Conservation (phyloP, 371 early-diverging fungal genomes). For the Rhizopus arrhizus region DNA sequence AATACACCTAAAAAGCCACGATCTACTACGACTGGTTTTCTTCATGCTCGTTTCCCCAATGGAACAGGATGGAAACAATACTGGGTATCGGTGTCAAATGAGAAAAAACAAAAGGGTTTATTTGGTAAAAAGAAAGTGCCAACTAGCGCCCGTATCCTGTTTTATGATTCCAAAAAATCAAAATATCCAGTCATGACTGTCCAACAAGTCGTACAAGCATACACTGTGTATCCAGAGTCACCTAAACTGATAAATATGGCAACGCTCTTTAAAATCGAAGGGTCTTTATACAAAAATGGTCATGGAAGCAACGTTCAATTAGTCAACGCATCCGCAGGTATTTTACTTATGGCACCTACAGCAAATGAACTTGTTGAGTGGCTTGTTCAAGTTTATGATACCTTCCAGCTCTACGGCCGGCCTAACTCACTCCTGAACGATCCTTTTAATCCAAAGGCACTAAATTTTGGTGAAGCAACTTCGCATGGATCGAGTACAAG, state of each 20-base stretch:
- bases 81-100: constrained; percentile 61
- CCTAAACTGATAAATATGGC: constrained; percentile 46
- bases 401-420: constrained; percentile 55
- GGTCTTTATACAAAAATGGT: constrained; percentile 25
- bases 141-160: constrained; percentile 57
- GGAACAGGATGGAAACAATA: constrained; percentile 67
- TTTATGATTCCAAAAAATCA: constrained; percentile 61
- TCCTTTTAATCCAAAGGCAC: constrained; percentile 28
- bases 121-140: constrained; percentile 57
- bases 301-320: constrained; percentile 24
- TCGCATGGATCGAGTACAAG: constrained; percentile 20
- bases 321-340: constrained; percentile 28
- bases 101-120: constrained; percentile 55
- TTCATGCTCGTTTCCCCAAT: constrained; percentile 67
- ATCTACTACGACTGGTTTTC: constrained; percentile 34
- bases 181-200: constrained; percentile 62
- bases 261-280: constrained; percentile 50
- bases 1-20: not conserved
- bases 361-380: constrained; percentile 49
- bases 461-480: constrained; percentile 38
- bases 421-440: constrained; percentile 42
- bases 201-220: constrained; percentile 66
- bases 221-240: constrained; percentile 73
- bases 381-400: constrained; percentile 50
- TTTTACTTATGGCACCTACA: constrained; percentile 47